phyloP scores from a whole-genome alignment of 306 rosid species.

The Canavalia ensiformis region DNA sequence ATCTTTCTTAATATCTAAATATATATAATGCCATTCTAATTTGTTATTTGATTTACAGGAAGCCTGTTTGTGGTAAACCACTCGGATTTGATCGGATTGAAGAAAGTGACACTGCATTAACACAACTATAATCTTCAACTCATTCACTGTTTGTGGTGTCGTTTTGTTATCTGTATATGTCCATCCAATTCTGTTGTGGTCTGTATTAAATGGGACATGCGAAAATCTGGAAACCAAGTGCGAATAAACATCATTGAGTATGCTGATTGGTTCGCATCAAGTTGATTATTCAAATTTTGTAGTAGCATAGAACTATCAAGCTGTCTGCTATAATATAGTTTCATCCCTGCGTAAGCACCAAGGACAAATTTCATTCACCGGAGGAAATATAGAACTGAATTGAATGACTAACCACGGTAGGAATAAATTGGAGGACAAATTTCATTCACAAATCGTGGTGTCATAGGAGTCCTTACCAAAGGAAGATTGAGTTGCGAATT shows the following conservation, averaged over 20 bases:
- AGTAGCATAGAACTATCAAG: conserved; percentile 12
- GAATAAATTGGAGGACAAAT: not conserved
- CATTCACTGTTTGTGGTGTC: conserved; percentile 67
- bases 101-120: conserved; percentile 70
- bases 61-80: conserved; percentile 63
- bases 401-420: conserved; percentile 2
- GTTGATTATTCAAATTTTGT: conserved; percentile 43
- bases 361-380: conserved; percentile 6
- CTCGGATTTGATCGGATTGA: conserved; percentile 74
- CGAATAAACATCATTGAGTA: conserved; percentile 43
- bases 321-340: conserved; percentile 36
- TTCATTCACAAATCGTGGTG: not conserved
- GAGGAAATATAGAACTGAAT: not conserved
- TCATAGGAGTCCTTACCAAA: not conserved
- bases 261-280: conserved; percentile 41
- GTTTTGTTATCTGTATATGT: conserved; percentile 50
- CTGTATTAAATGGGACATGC: conserved; percentile 38
- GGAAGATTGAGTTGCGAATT: not conserved
- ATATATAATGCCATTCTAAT: not conserved
- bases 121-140: conserved; percentile 67
- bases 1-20: conserved; percentile 6
- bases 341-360: not conserved
- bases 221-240: conserved; percentile 22
- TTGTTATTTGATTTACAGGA: conserved; percentile 63
- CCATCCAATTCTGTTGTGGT: conserved; percentile 25